Evolutionary conservation across 2,329 filamentous ascomycete genomes (phyloP), one percentile per base, ranked within the genome.

Genomic region (Aspergillus aculeatus): DNA sequence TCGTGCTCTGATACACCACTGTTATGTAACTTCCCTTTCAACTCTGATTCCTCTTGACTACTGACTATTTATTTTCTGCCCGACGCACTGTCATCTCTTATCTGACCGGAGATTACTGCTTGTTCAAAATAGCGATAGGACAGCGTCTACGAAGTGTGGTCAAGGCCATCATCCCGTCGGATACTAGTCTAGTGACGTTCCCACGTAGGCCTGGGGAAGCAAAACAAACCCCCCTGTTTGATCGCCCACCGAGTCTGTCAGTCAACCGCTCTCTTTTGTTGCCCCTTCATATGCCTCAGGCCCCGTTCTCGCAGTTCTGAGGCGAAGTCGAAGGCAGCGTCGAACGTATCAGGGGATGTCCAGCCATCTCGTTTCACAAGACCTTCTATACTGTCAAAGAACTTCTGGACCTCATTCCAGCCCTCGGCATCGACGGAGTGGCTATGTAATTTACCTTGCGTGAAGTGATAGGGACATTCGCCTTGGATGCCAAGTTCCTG

Each of bases 311-410:
- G 62, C 23, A 78, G 66, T 14, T 72, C 65, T 47, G 65, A 76
- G 76, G 61, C 76, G 65, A 50, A 71, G 60, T 14, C 6, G 32
- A 73, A 64, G 48, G 73, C 73, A 57, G 72, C 63, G 19, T 74
- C 69, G 54, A 75, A 78, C 49, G 70, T 73, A 54, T 75, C 73
- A 57, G 69, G 67, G 32, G 67, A 63, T n/a, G 73, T 75, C 72
- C 75, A 78, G 49, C 76, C 75, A 66, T 78, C 75, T 41, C 75
- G 68, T 56, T 67, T 58, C 49, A 77, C 71, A 64, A 77, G 63
- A 3, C 67, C 69, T 48, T 72, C 65, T 58, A 78, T 60, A 52
- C 56, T 60, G 50, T 74, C 69, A 68, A 71, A 78, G 57, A 78
- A 76, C 58, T 78, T 72, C 53, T 70, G 64, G 16, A 61, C 62